A percentile compares a stretch with the other conserved stretches of the same genome.
These are phyloP conservation scores for Triangularia setosa DNA, from an alignment of 2,329 filamentous ascomycete species.

Conservation along the genomic window DNA sequence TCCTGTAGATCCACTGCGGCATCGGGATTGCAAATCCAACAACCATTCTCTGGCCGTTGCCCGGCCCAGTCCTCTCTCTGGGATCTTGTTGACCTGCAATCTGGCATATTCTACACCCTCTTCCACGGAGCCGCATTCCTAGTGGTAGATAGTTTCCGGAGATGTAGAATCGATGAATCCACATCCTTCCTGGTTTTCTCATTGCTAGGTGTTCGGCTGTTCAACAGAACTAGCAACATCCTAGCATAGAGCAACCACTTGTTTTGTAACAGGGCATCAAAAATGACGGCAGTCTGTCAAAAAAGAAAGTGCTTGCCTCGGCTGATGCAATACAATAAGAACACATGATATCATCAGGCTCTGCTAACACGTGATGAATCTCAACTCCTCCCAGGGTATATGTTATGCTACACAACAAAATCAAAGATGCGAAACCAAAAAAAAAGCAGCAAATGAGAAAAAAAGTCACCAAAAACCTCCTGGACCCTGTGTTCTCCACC, in stretches of 20 bases:
- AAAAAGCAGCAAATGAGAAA: neutral
- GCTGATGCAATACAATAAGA: neutral
- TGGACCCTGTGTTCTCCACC: neutral
- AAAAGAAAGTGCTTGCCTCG: neutral
- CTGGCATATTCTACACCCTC: neutral
- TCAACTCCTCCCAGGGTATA: neutral
- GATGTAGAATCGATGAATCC: neutral
- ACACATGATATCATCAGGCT: neutral
- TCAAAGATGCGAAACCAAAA: neutral
- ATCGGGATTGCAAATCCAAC: neutral
- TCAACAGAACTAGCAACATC: neutral
- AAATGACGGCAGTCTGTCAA: neutral
- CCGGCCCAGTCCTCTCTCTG: neutral
- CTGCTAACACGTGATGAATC: neutral
- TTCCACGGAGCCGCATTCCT: neutral
- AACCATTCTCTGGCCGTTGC: neutral
- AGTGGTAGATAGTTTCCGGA: neutral
- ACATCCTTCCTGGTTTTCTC: neutral
- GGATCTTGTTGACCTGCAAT: neutral
- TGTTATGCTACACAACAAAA: neutral
- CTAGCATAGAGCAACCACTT: neutral
- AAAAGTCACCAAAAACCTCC: neutral
- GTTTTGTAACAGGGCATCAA: neutral
- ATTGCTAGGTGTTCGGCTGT: neutral
- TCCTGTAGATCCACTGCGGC: neutral